phyloP scores from a whole-genome alignment of 805 yeast genomes.

The Pichia insulana region DNA sequence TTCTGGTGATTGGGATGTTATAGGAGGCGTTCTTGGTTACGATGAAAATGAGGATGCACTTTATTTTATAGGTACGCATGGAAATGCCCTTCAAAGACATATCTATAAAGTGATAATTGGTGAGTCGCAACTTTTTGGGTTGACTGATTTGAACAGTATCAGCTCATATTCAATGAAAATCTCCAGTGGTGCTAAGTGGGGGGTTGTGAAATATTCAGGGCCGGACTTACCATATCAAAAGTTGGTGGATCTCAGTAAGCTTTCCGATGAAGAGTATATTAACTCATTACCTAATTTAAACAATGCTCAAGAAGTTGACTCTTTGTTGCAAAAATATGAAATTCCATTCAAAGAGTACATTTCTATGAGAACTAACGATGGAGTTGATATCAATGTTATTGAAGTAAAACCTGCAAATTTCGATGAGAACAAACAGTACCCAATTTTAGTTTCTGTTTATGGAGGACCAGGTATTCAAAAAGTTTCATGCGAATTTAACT shows the following conservation, averaged over 20 bases:
- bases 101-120: constrained; percentile 41
- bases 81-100: constrained; percentile 50
- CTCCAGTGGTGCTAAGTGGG: constrained; percentile 50
- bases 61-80: constrained; percentile 50
- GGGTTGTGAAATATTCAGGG: constrained; percentile 37
- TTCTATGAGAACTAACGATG: constrained; percentile 26
- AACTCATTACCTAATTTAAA: constrained; percentile 12
- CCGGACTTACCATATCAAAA: constrained; percentile 42
- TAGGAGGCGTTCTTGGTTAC: constrained; percentile 39
- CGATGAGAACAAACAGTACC: constrained; percentile 39
- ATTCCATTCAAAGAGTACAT: constrained; percentile 43
- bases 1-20: constrained; percentile 43
- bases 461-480: constrained; percentile 79
- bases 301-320: constrained; percentile 9
- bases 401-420: constrained; percentile 58
- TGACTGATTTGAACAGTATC: constrained; percentile 28
- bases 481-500: constrained; percentile 36
- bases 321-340: constrained; percentile 27
- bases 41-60: constrained; percentile 39
- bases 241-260: constrained; percentile 25
- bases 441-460: constrained; percentile 58
- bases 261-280: constrained; percentile 11
- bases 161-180: constrained; percentile 44
- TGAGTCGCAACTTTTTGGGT: constrained; percentile 13
- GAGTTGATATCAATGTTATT: constrained; percentile 39